Base-by-base conservation (phyloP, 257 asterid genomes). In the Avicennia marina region DNA sequence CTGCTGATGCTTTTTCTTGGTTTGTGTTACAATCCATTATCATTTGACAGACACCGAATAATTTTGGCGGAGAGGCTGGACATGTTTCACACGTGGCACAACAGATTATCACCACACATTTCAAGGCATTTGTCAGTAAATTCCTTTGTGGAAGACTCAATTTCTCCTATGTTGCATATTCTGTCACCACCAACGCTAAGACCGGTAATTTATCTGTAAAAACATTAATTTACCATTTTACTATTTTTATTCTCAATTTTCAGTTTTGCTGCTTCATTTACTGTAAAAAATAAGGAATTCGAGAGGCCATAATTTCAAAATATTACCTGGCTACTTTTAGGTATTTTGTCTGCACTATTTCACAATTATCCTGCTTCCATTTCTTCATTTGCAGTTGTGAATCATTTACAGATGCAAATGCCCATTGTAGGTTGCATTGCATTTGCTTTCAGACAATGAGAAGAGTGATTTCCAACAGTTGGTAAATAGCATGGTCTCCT, bases 101-200 rank as follows among this genome's bases (percentile, higher is more conserved):
- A 56, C 74, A 72, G 74, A 62, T 81, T 88, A 69, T 50, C 85
- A 15, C 95, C 98, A 36, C 65, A 61, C 73, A 80, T 93, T 67
- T 88, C 97, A 17, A 81, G 98, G 78, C 97, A 93, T 84, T 72
- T 93, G 63, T 86, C 97, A 24, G 58, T 82, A 34, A 80, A 77
- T 75, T 86, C 90, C 43, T 81, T 86, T 70, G 84, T 80, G 21
- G 95, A 93, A 80, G 95, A 85, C 68, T 73, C 84, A 33, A 32
- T 93, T 60, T 85, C 98, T 68, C 84, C 73, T 54, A 59, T 93
- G 69, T 57, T 93, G 71, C 95, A 89, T 81, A 80, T 93, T 75
- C 70, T 93, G 50, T 83, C 97, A 22, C 98, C 98, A 56, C 75
- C 90, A 60, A 80, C 89, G 53, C 38, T 93, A 55, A 83, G 84